phyloP scores from a whole-genome alignment of 805 yeast genomes.

The Ogataea dorogensis region DNA sequence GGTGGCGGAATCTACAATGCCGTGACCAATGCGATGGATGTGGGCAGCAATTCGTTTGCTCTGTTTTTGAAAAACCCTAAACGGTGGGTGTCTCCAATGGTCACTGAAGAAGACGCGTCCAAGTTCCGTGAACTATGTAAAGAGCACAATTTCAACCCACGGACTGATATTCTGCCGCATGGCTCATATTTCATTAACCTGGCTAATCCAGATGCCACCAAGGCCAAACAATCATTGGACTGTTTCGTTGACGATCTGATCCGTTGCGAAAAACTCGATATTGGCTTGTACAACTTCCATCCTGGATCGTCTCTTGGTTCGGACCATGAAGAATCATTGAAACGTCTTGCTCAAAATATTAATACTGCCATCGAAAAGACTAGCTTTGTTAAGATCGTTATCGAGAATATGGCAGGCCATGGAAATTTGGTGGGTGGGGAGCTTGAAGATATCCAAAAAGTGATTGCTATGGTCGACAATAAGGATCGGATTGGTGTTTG shows the following conservation, averaged over 20 bases:
- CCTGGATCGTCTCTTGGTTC: slow-evolving; percentile 83
- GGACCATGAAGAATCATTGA: slow-evolving; percentile 63
- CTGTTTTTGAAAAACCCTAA: slow-evolving; percentile 87
- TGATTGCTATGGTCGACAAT: slow-evolving; percentile 75
- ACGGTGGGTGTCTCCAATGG: slow-evolving; percentile 84
- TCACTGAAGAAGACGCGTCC: slow-evolving; percentile 61
- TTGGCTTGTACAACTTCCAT: slow-evolving; percentile 89
- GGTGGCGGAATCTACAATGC: slow-evolving; percentile 61
- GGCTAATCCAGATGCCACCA: slow-evolving; percentile 85
- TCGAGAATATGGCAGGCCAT: slow-evolving; percentile 98
- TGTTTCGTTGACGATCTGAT: slow-evolving; percentile 83
- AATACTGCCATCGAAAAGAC: slow-evolving; percentile 78
- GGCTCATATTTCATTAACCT: slow-evolving; percentile 92
- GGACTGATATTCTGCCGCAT: slow-evolving; percentile 85
- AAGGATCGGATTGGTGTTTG: slow-evolving; percentile 92
- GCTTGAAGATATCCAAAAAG: slow-evolving; percentile 69
- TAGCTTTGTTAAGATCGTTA: slow-evolving; percentile 74
- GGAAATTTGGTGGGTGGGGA: slow-evolving; percentile 86
- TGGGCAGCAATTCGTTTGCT: slow-evolving; percentile 82
- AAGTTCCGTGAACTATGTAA: slow-evolving; percentile 66
- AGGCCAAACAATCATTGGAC: slow-evolving; percentile 69
- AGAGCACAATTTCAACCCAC: slow-evolving; percentile 63
- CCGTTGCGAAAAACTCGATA: slow-evolving; percentile 80
- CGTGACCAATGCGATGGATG: slow-evolving; percentile 42
- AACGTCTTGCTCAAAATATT: slow-evolving; percentile 71